A percentile compares a stretch with the other conserved stretches of the same genome.
phyloP scores from a whole-genome alignment of 805 yeast genomes.

The Pichia phayaonensis region DNA sequence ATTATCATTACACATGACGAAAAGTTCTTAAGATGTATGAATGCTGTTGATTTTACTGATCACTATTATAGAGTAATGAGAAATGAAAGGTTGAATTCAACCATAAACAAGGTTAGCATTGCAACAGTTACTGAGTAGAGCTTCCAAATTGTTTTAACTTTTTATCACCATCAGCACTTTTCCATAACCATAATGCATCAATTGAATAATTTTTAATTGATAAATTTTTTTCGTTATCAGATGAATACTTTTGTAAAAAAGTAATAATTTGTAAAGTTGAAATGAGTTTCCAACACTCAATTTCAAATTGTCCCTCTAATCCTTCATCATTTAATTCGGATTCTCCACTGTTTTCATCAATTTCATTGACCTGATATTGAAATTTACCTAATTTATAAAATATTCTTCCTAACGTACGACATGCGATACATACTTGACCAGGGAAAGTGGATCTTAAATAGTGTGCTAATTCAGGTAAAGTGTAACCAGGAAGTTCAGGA shows the following conservation, averaged over 20 bases:
- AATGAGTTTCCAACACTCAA: conserved; percentile 63
- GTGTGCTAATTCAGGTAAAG: conserved; percentile 73
- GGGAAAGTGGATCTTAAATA: conserved; percentile 71
- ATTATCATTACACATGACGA: conserved; percentile 97
- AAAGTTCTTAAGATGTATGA: conserved; percentile 75
- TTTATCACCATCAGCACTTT: conserved; percentile 40
- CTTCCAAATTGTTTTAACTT: conserved; percentile 13
- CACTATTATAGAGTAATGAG: conserved; percentile 78
- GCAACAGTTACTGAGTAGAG: conserved; percentile 15
- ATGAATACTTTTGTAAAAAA: conserved; percentile 57
- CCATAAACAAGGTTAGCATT: conserved; percentile 38
- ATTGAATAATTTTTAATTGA: conserved; percentile 77
- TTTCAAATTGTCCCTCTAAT: conserved; percentile 38
- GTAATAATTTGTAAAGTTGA: conserved; percentile 57
- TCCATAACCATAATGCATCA: conserved; percentile 91
- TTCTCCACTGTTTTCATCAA: conserved; percentile 29
- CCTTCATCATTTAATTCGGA: conserved; percentile 16
- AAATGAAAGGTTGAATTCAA: conserved; percentile 74
- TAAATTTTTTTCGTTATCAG: conserved; percentile 52
- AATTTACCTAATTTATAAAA: conserved; percentile 68
- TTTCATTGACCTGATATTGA: conserved; percentile 35
- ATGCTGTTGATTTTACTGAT: conserved; percentile 78
- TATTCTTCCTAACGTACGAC: conserved; percentile 81
- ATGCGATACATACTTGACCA: conserved; percentile 80
- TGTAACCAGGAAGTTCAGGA: conserved; percentile 89